Base-by-base conservation (phyloP, 805 yeast genomes). In the Pichia heedii region DNA sequence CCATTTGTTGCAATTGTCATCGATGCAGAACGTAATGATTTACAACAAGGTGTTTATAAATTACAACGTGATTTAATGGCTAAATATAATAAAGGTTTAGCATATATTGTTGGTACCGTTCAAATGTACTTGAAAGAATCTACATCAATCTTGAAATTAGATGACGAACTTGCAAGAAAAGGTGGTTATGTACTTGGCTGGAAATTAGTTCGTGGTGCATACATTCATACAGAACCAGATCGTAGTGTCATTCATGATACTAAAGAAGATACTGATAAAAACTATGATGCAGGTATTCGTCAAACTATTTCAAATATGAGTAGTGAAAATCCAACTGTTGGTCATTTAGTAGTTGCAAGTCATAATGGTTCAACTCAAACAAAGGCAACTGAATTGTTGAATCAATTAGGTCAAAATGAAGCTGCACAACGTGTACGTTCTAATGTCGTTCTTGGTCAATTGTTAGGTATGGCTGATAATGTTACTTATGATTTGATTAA, bases 181-280 rank as follows among this genome's bases (percentile, higher is more conserved):
- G 71, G 74, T 42, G 62, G 65, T 18, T 89, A 89, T 63, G 75
- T 83, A 57, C 65, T 88, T 45, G 96, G 96, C 19, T 69, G 88
- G 69, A 89, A 89, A 64, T 73, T 89, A 43, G 97, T 89, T 16
- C 78, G 97, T 63, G 97, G 97, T 51, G 97, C 97, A 15, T 89
- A 89, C 68, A 77, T 89, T 48, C 96, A 89, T 60, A 77, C 95
- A 6, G 97, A 89, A 67, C 75, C 83, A 30, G 71, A 81, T 50
- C 73, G 97, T 57, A 51, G 57, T 41, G 81, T 85, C 18, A 86
- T 89, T 48, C 90, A 81, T 66, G 68, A 71, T 49, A 74, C 87
- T 26, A 89, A 90, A 65, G 70, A 67, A 41, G 89, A 76, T 48
- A 85, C 97, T n/a, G 97, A 89, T 59, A 53, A 51, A 10, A 78